Evolutionary conservation across 768 basidiomycete genomes (phyloP), one percentile per base, ranked within the genome.

Genomic region (Galerina marginata): DNA sequence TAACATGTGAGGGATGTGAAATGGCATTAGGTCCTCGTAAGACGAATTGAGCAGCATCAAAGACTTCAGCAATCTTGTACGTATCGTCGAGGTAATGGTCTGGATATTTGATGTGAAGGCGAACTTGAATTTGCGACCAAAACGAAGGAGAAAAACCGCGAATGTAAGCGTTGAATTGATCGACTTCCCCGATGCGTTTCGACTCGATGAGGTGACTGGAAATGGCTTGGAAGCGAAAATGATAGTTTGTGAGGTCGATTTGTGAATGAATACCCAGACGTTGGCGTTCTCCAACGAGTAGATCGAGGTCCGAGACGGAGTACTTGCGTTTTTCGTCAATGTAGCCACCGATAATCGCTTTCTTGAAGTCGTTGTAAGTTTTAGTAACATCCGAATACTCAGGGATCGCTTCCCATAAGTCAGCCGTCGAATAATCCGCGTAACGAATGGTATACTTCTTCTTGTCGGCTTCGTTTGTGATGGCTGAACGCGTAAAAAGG

Each of bases 51-150:
- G 68, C 63, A 0, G 67, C 69, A 12, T 64, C 66, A 11, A 63
- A 61, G 15, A 71, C 57, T 9, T 72, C 60, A 0, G 23, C 46
- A 9, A 73, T 33, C 4, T 43, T 25, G 53, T 71, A 72, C 1
- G 69, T 66, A 9, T 70, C 61, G 2, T 70, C 69, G 0, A 67
- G 72, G 9, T 60, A 63, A 26, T 63, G 60, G 29, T 70, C 66
- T 0, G 71, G 70, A n/a, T 56, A 36, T 15, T 67, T 70, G 46
- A 72, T 40, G 23, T 64, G 56, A 0, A 72, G 66, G 1, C 68
- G 63, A 1, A 60, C 57, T 0, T 49, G 36, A 12, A 69, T 38
- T 2, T 26, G 5, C 9, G 16, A 9, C 48, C 51, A 43, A 16
- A 67, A 16, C 20, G 16, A 14, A 6, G 57, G 50, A 3, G 20